These are phyloP conservation scores for Tetrapisispora arboricola DNA, from an alignment of 805 yeast species.

Conservation along the genomic window DNA sequence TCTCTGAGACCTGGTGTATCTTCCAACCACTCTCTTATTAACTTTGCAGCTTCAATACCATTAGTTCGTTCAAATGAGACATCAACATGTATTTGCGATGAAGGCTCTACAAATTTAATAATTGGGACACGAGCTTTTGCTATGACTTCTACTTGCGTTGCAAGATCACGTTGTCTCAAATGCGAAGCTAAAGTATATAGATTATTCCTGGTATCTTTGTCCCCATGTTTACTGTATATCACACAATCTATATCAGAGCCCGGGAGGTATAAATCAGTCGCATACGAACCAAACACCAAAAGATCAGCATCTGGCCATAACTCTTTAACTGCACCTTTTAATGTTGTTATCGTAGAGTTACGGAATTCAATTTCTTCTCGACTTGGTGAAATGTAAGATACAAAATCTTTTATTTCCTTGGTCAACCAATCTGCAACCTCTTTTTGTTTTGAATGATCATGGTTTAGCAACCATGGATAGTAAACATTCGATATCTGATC, in stretches of 20 bases:
- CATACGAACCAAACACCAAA: conserved; percentile 87
- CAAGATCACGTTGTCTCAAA: conserved; percentile 51
- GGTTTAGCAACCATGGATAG: conserved; percentile 68
- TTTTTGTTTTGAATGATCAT: conserved; percentile 64
- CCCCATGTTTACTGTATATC: conserved; percentile 50
- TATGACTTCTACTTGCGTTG: conserved; percentile 69
- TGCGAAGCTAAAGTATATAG: conserved; percentile 65
- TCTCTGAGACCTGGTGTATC: conserved; percentile 74
- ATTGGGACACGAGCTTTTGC: conserved; percentile 91
- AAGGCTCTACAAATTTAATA: conserved; percentile 74
- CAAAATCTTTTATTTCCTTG: conserved; percentile 74
- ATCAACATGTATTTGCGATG: conserved; percentile 67
- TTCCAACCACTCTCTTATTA: conserved; percentile 64
- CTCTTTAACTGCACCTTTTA: conserved; percentile 41
- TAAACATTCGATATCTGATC: conserved; percentile 19
- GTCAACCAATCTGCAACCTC: conserved; percentile 84
- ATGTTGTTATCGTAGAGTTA: conserved; percentile 49
- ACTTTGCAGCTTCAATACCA: conserved; percentile 73
- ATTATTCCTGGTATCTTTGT: conserved; percentile 49
- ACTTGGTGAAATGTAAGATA: conserved; percentile 78
- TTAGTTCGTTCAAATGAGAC: conserved; percentile 79
- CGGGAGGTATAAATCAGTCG: conserved; percentile 86
- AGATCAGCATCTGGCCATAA: conserved; percentile 75
- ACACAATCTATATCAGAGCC: conserved; percentile 96
- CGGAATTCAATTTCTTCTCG: conserved; percentile 59